Evolutionary conservation across 768 basidiomycete genomes (phyloP), one percentile per base, ranked within the genome.

Genomic region (Russula griseocarnosa): DNA sequence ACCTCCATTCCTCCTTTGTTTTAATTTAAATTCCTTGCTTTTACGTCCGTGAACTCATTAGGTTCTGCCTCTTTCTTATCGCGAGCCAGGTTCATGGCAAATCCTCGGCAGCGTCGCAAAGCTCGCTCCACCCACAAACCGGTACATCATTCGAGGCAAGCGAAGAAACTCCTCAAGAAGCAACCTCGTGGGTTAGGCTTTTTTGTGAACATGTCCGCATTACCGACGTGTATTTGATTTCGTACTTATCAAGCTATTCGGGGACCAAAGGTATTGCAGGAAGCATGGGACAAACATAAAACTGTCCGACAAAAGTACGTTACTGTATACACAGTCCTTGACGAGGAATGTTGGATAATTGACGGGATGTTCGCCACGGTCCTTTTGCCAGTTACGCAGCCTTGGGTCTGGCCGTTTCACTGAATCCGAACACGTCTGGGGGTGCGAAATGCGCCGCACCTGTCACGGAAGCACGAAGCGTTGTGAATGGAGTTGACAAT

Each of bases 301-400:
- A 98, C 94, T 13, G 86, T 95, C 20, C 83, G 82, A 67, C 95
- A 98, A 83, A 98, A 97, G 94, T 96, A 71, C 70, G 87, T n/a
- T n/a, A n/a, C n/a, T n/a, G n/a, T 78, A 51, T 54, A 38, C 64
- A 28, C 64, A 36, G 14, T 57, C 58, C 46, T 55, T 55, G 42
- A 50, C 53, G 55, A 36, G 30, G 58, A 61, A 61, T 66, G 57
- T 57, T 67, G 50, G 59, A 64, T 62, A 38, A 61, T 60, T 42
- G 34, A 61, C 53, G 53, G 44, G 55, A 53, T 26, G 54, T 40
- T 51, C 68, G n/a, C 61, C 22, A 59, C 62, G 59, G 64, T 60
- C 60, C 53, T 62, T 55, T 53, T 61, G 46, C 42, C 50, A 94
- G 92, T 76, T 94, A 94, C 74, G 78, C 83, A 69, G 81, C 86